Evolutionary conservation across 805 yeast species (phyloP).

Genomic region (Clavispora asparagi): DNA sequence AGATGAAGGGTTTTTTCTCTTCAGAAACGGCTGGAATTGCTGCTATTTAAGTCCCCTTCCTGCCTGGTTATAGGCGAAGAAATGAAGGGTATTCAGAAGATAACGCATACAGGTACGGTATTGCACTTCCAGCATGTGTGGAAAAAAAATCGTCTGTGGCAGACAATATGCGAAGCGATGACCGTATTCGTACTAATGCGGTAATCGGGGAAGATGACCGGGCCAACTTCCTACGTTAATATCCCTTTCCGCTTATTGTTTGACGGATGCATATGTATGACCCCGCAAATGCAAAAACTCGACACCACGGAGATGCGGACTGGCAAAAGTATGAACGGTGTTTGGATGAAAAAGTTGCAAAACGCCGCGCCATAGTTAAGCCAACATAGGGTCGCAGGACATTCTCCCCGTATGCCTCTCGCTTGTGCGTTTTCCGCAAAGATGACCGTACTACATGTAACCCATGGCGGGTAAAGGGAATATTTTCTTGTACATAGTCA

Average conservation of each 20-base stretch:
- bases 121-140: conserved; percentile 30
- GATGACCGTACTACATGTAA: no score
- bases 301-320: background rate
- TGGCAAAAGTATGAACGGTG: background rate
- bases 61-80: background rate
- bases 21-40: background rate
- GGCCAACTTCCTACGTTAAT: background rate
- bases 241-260: background rate
- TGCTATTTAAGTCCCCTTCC: background rate
- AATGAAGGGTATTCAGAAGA: background rate
- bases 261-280: background rate
- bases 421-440: no score
- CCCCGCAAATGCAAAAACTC: background rate
- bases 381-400: no score
- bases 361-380: background rate
- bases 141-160: conserved; percentile 10
- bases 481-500: background rate
- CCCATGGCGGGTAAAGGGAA: no score
- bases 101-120: background rate
- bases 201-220: background rate
- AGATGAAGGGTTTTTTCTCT: background rate
- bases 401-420: no score
- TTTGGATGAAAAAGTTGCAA: background rate
- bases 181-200: background rate
- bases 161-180: conserved; percentile 1